A percentile compares a stretch with the other conserved stretches of the same genome.
Conservation (phyloP, 257 asterid species). For the Gardenia jasminoides region DNA sequence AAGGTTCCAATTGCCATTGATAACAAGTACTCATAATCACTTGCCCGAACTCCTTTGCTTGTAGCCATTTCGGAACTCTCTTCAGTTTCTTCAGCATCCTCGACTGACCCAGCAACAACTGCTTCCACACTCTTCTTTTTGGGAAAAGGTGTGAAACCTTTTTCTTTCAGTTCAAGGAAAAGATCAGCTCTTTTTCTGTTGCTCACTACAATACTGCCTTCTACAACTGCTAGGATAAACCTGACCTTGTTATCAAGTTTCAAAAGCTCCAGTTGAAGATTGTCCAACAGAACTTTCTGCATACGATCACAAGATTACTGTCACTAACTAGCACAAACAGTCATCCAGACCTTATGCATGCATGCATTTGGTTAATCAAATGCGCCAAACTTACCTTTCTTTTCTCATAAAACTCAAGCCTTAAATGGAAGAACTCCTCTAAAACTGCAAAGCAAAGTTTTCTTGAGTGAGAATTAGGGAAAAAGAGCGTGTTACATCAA, state of each 20-base stretch:
- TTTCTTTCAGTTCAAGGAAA: slow-evolving; percentile 71
- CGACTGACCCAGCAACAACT: slow-evolving; percentile 59
- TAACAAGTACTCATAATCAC: slow-evolving; percentile 90
- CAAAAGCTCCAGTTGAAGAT: slow-evolving; percentile 65
- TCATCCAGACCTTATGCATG: not conserved
- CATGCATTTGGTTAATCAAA: not conserved
- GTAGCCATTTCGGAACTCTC: slow-evolving; percentile 40
- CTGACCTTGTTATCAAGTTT: slow-evolving; percentile 78
- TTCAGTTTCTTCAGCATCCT: slow-evolving; percentile 66
- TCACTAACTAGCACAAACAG: not conserved
- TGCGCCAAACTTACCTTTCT: slow-evolving; percentile 57
- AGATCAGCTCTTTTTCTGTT: slow-evolving; percentile 82
- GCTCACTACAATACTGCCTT: slow-evolving; percentile 81
- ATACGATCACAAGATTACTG: not conserved
- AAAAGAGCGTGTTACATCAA: not conserved
- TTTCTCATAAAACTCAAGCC: slow-evolving; percentile 80
- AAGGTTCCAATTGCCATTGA: slow-evolving; percentile 79
- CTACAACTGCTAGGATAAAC: slow-evolving; percentile 76
- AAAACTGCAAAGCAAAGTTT: slow-evolving; percentile 60
- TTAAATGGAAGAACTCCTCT: slow-evolving; percentile 72
- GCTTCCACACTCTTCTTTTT: slow-evolving; percentile 54
- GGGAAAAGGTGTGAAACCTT: slow-evolving; percentile 88
- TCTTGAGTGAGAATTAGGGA: slow-evolving; percentile 7
- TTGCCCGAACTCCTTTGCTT: slow-evolving; percentile 48
- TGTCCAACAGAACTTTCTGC: slow-evolving; percentile 75